Conservation (phyloP, 139 green algal genomes). For the Micractinium conductrix region DNA sequence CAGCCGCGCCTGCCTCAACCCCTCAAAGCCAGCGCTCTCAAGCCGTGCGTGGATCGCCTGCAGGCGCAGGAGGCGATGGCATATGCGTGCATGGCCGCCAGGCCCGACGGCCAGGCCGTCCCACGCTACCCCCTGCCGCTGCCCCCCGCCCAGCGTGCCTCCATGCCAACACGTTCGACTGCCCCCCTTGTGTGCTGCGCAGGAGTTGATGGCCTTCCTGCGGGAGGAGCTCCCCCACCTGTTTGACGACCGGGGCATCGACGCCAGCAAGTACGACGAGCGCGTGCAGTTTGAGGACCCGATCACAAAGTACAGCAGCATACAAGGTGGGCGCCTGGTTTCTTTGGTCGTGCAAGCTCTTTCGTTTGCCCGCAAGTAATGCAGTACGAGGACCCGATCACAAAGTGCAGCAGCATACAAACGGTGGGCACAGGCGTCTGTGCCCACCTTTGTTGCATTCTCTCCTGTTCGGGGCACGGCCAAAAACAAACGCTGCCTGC, state of each 20-base stretch:
- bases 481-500: no score
- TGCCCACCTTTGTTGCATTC: no score
- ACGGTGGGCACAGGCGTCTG: no score
- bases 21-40: not conserved
- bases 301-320: conserved; percentile 53
- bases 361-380: not conserved
- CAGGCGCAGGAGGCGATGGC: no score
- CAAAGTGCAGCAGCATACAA: not conserved
- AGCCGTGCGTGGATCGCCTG: not conserved
- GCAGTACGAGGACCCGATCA: not conserved
- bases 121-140: no score
- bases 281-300: conserved; percentile 43
- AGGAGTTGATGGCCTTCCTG: conserved; percentile 54
- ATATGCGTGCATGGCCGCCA: not conserved
- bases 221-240: conserved; percentile 71
- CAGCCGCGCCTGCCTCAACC: not conserved
- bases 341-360: no score
- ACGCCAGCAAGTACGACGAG: conserved; percentile 23
- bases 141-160: not conserved
- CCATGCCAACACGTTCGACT: no score
- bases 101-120: not conserved
- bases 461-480: no score
- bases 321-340: conserved; percentile 24
- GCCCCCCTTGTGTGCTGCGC: not conserved
- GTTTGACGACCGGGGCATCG: conserved; percentile 81